Evolutionary conservation across 2,329 filamentous ascomycete genomes (phyloP), one percentile per base, ranked within the genome.

Genomic region (Pseudopyricularia javanii): DNA sequence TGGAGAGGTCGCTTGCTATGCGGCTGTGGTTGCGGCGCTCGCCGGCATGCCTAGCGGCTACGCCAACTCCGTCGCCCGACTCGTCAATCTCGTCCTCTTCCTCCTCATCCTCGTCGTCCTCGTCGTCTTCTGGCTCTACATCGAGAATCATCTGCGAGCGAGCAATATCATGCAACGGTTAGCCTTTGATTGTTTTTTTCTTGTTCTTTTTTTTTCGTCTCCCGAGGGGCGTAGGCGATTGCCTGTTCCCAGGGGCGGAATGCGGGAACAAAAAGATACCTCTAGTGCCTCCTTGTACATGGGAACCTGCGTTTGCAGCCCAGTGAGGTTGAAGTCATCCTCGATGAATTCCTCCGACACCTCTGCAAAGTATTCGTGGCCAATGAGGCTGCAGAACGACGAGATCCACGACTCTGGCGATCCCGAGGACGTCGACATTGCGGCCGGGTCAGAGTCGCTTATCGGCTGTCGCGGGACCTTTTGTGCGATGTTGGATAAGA

Each of bases 221-320:
- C 54, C 65, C 59, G 52, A 52, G 28, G 32, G 47, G 33, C n/a
- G 34, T 7, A 7, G 14, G 22, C 15, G 45, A 8, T 47, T 47
- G n/a, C 7, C 33, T 8, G 40, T 24, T 24, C 32, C 26, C 8
- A 33, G 43, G 50, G 8, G 45, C 7, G 52, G 22, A 50, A n/a
- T 12, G 20, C 28, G 15, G 5, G 35, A 28, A 47, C 9, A 51
- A 50, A 20, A 26, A 32, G 57, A 17, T 70, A 84, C 81, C 75
- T 98, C 93, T 58, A 98, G 74, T 12, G 93, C 93, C 71, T 98
- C 93, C 71, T 97, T 98, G 70, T 98, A 98, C 88, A 96, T 95
- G 58, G 89, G 86, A 51, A 98, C 93, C 71, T 97, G 91, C 55
- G 85, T 87, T 70, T 95, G 90, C 63, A 98, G 76, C 50, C 93